Base-by-base conservation (phyloP, 1,139 yeast genomes). In the Magnusiomyces magnusii region DNA sequence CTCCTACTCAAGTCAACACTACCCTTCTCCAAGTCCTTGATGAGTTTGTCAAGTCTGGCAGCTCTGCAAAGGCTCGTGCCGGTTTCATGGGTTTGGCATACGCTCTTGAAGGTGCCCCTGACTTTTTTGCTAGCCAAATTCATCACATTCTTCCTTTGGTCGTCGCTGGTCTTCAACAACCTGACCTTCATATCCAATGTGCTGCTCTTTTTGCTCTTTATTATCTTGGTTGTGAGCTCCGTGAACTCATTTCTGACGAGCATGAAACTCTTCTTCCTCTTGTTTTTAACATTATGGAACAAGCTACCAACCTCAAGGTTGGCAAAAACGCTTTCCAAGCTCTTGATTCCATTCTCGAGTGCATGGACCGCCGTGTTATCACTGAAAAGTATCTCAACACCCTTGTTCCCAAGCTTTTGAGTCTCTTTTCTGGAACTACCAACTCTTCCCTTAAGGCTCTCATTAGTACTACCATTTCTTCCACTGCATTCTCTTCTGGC, bases 401-500 rank as follows among this genome's bases (percentile, higher is more conserved):
- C 7, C 82, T 93, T 73, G 90, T 92, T 87, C 89, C 89, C 75
- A 88, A 92, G 70, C 80, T 95, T 66, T 84, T 91, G 78, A 83
- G 81, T 61, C 86, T 93, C 87, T 82, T 93, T 68, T 77, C 79
- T 66, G 84, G 86, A 47, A 73, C 79, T 52, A 80, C 82, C 66
- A 80, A 83, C 61, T 78, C 90, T 47, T 80, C 87, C 53, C 81
- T 93, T 71, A 89, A 87, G 76, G 81, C 93, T 55, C 88, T 95
- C 58, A 88, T 93, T 69, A 97, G 93, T 61, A 88, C 96, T 59
- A 97, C 98, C 44, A 87, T 93, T 71, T 98, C 98, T 59, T 91
- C 98, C 47, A 90, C 97, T 62, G 99, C 99, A 49, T 91, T 86
- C 69, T 96, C 99, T 59, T 85, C 96, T 57, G 97, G 97, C 73